Percentiles rank a stretch among this genome's conserved stretches.
These are phyloP conservation scores for Geotrichum candidum DNA, from an alignment of 1,139 yeast species.

Conservation along the genomic window DNA sequence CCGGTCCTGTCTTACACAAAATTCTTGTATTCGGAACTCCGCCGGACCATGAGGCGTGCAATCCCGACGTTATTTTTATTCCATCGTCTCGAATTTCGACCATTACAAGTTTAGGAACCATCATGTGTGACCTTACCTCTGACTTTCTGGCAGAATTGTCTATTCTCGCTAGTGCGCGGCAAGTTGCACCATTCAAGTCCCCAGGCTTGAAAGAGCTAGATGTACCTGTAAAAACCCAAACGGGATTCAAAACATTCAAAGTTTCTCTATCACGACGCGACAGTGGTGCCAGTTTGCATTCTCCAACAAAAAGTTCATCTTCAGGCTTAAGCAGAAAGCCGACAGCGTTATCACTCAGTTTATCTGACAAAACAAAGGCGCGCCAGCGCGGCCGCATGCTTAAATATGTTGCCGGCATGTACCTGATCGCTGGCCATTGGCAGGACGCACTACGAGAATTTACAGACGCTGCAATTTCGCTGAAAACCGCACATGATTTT, in stretches of 20 bases:
- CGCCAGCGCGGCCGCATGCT: slow-evolving; percentile 65
- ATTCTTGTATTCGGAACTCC: slow-evolving; percentile 56
- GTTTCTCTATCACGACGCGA: slow-evolving; percentile 2
- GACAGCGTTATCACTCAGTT: slow-evolving; percentile 32
- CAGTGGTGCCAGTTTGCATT: slow-evolving; percentile 7
- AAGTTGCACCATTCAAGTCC: slow-evolving; percentile 34
- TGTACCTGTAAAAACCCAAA: slow-evolving; percentile 12
- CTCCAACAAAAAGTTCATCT: slow-evolving; percentile 10
- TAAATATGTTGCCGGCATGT: slow-evolving; percentile 71
- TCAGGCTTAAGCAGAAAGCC: slow-evolving; percentile 15
- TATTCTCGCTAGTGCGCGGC: slow-evolving; percentile 46
- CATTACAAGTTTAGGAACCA: slow-evolving; percentile 52
- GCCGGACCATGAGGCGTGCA: slow-evolving; percentile 25
- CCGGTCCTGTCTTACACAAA: slow-evolving; percentile 60
- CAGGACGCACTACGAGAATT: slow-evolving; percentile 65
- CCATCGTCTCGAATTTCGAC: slow-evolving; percentile 30
- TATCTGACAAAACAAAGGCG: slow-evolving; percentile 49
- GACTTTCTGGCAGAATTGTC: slow-evolving; percentile 60
- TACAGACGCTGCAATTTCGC: slow-evolving; percentile 58
- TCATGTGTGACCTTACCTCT: slow-evolving; percentile 65
- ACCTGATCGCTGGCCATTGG: slow-evolving; percentile 71
- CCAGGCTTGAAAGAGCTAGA: slow-evolving; percentile 33
- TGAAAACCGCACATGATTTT: slow-evolving; percentile 63
- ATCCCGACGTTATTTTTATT: slow-evolving; percentile 31
- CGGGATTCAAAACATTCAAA: slow-evolving; percentile 1